A percentile compares a stretch with the other conserved stretches of the same genome.
These are phyloP conservation scores for Vitis labrusca DNA, from an alignment of 164 flowering plant species.

Conservation along the genomic window DNA sequence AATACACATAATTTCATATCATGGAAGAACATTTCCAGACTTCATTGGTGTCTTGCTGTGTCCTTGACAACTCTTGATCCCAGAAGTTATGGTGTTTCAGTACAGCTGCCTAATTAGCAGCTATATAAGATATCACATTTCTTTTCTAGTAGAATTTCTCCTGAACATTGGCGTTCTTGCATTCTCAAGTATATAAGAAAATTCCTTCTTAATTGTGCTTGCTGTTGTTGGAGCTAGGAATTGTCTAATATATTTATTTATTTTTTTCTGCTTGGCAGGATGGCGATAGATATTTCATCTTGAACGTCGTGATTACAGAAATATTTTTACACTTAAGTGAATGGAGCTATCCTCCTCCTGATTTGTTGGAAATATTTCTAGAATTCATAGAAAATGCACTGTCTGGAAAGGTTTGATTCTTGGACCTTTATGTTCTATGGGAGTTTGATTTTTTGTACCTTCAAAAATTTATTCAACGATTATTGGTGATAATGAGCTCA, in stretches of 20 bases:
- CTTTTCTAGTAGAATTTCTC: not conserved
- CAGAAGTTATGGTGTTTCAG: too few relatives aligned
- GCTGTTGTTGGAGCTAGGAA: not conserved
- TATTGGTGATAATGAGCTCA: too few relatives aligned
- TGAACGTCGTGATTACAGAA: constrained; percentile 57
- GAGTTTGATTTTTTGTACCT: not conserved
- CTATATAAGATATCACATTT: not conserved
- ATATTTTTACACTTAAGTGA: constrained; percentile 58
- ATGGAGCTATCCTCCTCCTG: constrained; percentile 37
- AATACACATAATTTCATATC: too few relatives aligned
- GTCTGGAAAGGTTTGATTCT: constrained; percentile 56
- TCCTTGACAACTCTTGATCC: too few relatives aligned
- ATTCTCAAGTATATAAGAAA: not conserved
- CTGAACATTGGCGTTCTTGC: not conserved
- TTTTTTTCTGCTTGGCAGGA: constrained; percentile 45
- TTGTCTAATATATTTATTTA: constrained; percentile 6
- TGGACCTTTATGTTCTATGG: constrained; percentile 5
- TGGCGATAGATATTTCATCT: constrained; percentile 48
- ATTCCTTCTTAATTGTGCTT: not conserved
- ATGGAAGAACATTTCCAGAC: too few relatives aligned
- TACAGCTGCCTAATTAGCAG: not conserved
- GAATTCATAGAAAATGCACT: constrained; percentile 52
- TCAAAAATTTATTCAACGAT: too few relatives aligned
- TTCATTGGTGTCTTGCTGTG: too few relatives aligned
- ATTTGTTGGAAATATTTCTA: constrained; percentile 51